Evolutionary conservation across 225 moss, liverwort and hornwort genomes (phyloP).

Genomic region (Asterella californica): DNA sequence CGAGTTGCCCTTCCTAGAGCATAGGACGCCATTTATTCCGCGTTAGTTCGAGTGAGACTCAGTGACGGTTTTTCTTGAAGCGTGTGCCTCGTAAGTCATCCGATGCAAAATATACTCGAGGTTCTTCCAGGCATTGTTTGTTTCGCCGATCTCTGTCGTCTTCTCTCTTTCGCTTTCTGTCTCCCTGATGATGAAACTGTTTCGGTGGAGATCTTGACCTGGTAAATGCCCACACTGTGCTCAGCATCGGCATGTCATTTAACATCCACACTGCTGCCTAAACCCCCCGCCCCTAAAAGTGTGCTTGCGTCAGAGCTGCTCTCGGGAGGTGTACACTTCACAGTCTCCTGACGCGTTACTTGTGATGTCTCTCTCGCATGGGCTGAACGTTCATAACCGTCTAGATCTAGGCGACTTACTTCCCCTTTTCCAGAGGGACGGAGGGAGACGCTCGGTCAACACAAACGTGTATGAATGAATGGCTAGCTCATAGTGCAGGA

Average conservation of each 20-base stretch:
- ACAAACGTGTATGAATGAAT: neutral
- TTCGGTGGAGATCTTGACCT: neutral
- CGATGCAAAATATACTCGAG: slow-evolving; percentile 1
- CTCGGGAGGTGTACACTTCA: neutral
- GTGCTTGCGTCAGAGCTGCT: neutral
- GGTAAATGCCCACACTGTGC: neutral
- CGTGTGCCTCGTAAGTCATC: slow-evolving; percentile 3
- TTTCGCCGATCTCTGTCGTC: neutral
- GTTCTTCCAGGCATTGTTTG: neutral
- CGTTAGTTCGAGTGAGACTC: slow-evolving; percentile 1
- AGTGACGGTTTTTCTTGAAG: slow-evolving; percentile 3
- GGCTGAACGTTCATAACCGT: neutral
- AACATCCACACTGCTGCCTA: neutral
- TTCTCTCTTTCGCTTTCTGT: neutral
- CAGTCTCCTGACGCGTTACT: neutral
- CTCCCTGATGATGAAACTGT: neutral
- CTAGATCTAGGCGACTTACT: neutral
- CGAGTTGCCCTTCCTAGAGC: neutral
- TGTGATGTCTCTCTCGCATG: neutral
- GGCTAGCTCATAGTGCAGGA: neutral
- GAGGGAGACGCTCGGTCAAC: neutral
- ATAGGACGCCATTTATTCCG: neutral
- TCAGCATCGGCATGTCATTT: neutral
- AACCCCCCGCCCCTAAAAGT: neutral
- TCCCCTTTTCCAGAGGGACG: neutral